Conservation (phyloP, 495 filamentous ascomycete species). For the Alectoria sarmentosa region DNA sequence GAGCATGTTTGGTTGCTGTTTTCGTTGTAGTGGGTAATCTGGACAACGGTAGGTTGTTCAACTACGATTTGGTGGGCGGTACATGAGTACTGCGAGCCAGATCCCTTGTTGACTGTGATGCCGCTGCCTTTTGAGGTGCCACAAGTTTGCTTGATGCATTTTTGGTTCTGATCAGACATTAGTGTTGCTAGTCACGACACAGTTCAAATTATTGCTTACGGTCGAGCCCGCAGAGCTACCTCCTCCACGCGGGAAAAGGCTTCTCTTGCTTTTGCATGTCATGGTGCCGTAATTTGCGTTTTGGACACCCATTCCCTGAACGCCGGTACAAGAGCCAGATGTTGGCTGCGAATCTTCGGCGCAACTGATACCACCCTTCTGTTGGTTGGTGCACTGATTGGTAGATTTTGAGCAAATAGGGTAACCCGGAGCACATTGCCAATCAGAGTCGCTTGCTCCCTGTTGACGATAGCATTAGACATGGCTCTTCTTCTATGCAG, state of each 20-base stretch:
- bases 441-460: slow-evolving; percentile 3
- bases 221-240: neutral
- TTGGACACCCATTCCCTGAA: slow-evolving; percentile 39
- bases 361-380: slow-evolving; percentile 67
- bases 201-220: neutral
- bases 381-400: slow-evolving; percentile 60
- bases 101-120: slow-evolving; percentile 52
- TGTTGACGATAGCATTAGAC: neutral
- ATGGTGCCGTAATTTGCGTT: slow-evolving; percentile 39
- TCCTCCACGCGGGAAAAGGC: slow-evolving; percentile 25
- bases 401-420: slow-evolving; percentile 51
- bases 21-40: slow-evolving; percentile 80
- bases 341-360: slow-evolving; percentile 22
- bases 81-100: slow-evolving; percentile 46
- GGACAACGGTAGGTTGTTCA: slow-evolving; percentile 65
- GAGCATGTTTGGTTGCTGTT: slow-evolving; percentile 71
- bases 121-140: slow-evolving; percentile 36
- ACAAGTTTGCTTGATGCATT: slow-evolving; percentile 39
- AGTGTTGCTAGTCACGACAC: slow-evolving; percentile 10
- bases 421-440: slow-evolving; percentile 13
- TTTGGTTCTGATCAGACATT: slow-evolving; percentile 27
- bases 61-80: slow-evolving; percentile 55
- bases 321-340: slow-evolving; percentile 4
- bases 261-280: slow-evolving; percentile 36
- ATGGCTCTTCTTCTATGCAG: neutral